phyloP scores from a whole-genome alignment of 1,139 yeast genomes.

The Yamadazyma dushanensis region DNA sequence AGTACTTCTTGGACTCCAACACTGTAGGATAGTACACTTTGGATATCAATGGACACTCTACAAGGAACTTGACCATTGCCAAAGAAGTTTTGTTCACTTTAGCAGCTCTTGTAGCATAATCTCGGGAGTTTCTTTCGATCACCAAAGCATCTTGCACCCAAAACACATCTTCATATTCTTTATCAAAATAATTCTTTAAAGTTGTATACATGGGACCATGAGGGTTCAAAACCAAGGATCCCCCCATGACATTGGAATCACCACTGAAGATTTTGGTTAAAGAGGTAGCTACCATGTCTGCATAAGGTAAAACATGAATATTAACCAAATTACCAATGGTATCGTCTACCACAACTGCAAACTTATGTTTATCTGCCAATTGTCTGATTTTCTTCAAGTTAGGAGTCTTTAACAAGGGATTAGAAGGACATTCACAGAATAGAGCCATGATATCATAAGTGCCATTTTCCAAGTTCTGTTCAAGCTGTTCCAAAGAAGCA shows the following conservation, averaged over 20 bases:
- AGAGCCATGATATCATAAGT: slow-evolving; percentile 64
- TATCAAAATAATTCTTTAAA: slow-evolving; percentile 54
- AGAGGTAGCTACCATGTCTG: slow-evolving; percentile 84
- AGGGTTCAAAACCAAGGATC: slow-evolving; percentile 80
- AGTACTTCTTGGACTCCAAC: slow-evolving; percentile 55
- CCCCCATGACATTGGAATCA: slow-evolving; percentile 94
- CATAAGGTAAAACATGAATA: slow-evolving; percentile 75
- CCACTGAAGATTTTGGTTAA: slow-evolving; percentile 92
- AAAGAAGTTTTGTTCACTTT: slow-evolving; percentile 69
- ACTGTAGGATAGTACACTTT: slow-evolving; percentile 71
- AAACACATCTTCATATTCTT: slow-evolving; percentile 66
- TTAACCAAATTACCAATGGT: slow-evolving; percentile 91
- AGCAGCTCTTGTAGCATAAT: slow-evolving; percentile 68
- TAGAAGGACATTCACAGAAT: slow-evolving; percentile 92
- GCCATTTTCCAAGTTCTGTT: slow-evolving; percentile 59
- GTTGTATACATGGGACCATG: slow-evolving; percentile 50
- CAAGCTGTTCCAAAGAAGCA: slow-evolving; percentile 65
- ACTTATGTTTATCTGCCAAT: slow-evolving; percentile 67
- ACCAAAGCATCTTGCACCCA: slow-evolving; percentile 96
- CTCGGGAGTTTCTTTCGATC: slow-evolving; percentile 90
- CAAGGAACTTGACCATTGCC: slow-evolving; percentile 51
- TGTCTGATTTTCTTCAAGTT: slow-evolving; percentile 61
- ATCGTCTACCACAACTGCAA: slow-evolving; percentile 86
- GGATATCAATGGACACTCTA: slow-evolving; percentile 50
- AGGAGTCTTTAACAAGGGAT: slow-evolving; percentile 85